Percentiles rank a stretch among this genome's conserved stretches.
These are phyloP conservation scores for Xylaria sp. DNA, from an alignment of 2,329 filamentous ascomycete species.

Conservation along the genomic window DNA sequence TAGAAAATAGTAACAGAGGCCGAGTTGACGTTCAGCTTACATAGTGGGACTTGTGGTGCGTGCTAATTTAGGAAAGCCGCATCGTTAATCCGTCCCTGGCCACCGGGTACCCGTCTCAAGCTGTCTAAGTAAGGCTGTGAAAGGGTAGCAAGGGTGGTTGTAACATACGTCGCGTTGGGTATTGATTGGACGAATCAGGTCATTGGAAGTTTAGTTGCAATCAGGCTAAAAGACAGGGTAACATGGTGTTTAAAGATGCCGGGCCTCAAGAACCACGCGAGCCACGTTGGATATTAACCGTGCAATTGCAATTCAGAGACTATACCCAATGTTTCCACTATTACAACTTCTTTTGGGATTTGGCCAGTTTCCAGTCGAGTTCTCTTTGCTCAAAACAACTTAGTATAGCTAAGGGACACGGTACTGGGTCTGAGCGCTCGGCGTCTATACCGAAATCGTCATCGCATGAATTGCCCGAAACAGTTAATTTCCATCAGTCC, in stretches of 20 bases:
- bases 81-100: slow-evolving; percentile 25
- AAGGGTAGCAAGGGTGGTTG: slow-evolving; percentile 15
- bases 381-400: slow-evolving; percentile 2
- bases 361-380: background rate
- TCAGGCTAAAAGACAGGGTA: slow-evolving; percentile 32
- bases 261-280: slow-evolving; percentile 18
- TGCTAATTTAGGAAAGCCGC: slow-evolving; percentile 20
- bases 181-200: slow-evolving; percentile 24
- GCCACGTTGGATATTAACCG: slow-evolving; percentile 29
- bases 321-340: slow-evolving; percentile 21
- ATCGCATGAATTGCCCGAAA: slow-evolving; percentile 26
- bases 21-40: slow-evolving; percentile 1
- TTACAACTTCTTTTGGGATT: slow-evolving; percentile 13
- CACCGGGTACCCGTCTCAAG: slow-evolving; percentile 4
- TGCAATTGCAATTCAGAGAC: slow-evolving; percentile 11
- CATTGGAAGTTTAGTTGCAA: slow-evolving; percentile 15
- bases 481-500: slow-evolving; percentile 16
- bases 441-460: slow-evolving; percentile 1
- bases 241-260: slow-evolving; percentile 13
- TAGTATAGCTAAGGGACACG: background rate
- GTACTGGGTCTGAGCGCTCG: slow-evolving; percentile 13
- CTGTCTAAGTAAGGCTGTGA: slow-evolving; percentile 29
- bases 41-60: slow-evolving; percentile 1
- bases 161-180: slow-evolving; percentile 13
- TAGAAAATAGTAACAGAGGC: slow-evolving; percentile 1